Evolutionary conservation across 2,329 filamentous ascomycete species (phyloP), one percentile per base, ranked within the genome.

Genomic region (Trichoderma sp.): DNA sequence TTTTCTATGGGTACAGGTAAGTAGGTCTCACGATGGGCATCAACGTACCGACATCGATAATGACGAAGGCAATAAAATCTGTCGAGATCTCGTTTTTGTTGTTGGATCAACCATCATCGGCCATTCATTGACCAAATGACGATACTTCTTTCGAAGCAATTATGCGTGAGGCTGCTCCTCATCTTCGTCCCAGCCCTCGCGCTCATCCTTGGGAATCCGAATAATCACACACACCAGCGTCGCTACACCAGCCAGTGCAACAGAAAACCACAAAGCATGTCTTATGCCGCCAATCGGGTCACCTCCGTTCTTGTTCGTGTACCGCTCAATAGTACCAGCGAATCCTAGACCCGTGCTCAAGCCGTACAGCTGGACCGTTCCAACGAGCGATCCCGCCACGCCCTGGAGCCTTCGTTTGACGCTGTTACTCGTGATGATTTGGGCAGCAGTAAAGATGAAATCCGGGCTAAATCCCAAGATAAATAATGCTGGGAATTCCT

Each of bases 131-230:
- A 23, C 47, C 2, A 20, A 23, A 3, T 6, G 20, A 53, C 4
- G n/a, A 12, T 13, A 3, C 13, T 55, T 15, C 39, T 64, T 20
- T 9, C 1, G n/a, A 0, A 28, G 2, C 15, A 53, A 53, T 36
- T 23, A 61, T 9, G 9, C 20, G 36, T 36, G 36, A 32, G 20
- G 23, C 53, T 26, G n/a, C 66, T 36, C 66, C 1, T 39, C 66
- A 15, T 67, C 64, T 30, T 69, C 66, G 6, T 62, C 66, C 66
- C 66, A 69, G 39, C 66, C 57, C 66, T 62, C 57, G 17, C 66
- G 66, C 28, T 62, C 17, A 20, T 68, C 66, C 39, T 50, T 68
- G 36, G 66, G 66, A 34, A 68, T 68, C 17, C 66, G 66, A 53
- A 68, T 50, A 13, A 61, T 17, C 13, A n/a, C 65, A 30, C 65